Evolutionary conservation across 768 basidiomycete genomes (phyloP).

Genomic region (Steccherinum ochraceum): DNA sequence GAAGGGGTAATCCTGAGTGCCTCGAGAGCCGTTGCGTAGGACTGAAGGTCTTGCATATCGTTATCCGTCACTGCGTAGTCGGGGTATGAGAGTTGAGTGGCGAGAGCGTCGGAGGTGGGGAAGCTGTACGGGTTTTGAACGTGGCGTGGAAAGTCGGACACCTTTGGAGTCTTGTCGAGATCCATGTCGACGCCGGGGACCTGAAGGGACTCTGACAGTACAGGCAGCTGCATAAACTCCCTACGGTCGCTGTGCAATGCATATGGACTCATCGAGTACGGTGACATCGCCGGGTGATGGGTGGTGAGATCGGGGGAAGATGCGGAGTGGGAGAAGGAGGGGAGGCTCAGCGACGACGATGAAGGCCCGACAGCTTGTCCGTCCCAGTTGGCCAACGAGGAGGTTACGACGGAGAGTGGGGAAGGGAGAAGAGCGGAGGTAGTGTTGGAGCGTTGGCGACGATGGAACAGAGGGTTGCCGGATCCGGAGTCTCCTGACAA

Average conservation of each 20-base stretch:
- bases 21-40: constrained; percentile 18
- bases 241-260: neutral
- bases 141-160: constrained; percentile 14
- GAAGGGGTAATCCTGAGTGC: constrained; percentile 16
- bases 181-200: constrained; percentile 8
- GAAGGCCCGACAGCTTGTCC: constrained; percentile 13
- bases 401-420: constrained; percentile 26
- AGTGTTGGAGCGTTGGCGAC: constrained; percentile 18
- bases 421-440: constrained; percentile 20
- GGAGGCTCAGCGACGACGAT: neutral
- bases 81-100: neutral
- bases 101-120: neutral
- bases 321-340: constrained; percentile 2
- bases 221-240: neutral
- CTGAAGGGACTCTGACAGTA: neutral
- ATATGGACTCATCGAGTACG: neutral
- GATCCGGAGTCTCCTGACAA: too few species aligned
- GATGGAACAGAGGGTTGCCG: constrained; percentile 14
- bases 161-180: constrained; percentile 16
- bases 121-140: constrained; percentile 7
- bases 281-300: neutral
- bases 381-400: constrained; percentile 37
- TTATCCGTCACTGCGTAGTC: neutral
- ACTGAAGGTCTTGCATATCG: constrained; percentile 15
- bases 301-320: neutral